These are phyloP conservation scores for Trichoderma gamsii DNA, from an alignment of 495 filamentous ascomycete species.

Conservation along the genomic window DNA sequence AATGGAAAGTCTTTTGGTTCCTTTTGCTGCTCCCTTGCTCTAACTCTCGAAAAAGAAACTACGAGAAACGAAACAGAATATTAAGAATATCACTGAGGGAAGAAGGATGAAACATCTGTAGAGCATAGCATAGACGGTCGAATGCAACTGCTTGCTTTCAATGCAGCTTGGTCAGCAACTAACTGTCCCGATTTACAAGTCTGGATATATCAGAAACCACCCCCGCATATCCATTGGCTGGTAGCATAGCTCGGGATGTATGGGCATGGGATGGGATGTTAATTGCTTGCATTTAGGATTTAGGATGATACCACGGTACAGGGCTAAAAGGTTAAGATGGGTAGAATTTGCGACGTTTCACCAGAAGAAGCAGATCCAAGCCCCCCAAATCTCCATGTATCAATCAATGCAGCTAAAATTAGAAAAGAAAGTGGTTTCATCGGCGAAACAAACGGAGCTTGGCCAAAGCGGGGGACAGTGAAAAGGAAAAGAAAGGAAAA, in stretches of 20 bases:
- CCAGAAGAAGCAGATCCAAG: too few species aligned
- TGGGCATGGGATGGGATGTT: background rate
- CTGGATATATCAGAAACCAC: background rate
- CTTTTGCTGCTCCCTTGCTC: background rate
- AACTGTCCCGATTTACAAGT: background rate
- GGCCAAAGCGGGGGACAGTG: background rate
- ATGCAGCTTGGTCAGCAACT: background rate
- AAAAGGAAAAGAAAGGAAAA: background rate
- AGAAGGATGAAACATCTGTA: background rate
- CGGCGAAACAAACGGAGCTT: background rate
- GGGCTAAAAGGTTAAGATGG: background rate
- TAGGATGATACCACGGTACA: background rate
- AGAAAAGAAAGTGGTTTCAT: background rate
- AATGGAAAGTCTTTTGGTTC: too few species aligned
- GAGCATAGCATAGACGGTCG: background rate
- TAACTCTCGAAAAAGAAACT: background rate
- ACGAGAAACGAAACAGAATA: background rate
- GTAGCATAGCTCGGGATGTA: background rate
- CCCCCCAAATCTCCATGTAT: too few species aligned
- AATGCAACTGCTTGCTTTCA: background rate
- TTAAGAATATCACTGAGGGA: background rate
- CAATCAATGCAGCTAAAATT: too few species aligned
- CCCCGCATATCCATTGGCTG: background rate
- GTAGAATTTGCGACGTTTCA: conserved; percentile 1
- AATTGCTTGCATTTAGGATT: background rate